phyloP scores from a whole-genome alignment of 176 grass and related monocot species.

The Carex kokanica region DNA sequence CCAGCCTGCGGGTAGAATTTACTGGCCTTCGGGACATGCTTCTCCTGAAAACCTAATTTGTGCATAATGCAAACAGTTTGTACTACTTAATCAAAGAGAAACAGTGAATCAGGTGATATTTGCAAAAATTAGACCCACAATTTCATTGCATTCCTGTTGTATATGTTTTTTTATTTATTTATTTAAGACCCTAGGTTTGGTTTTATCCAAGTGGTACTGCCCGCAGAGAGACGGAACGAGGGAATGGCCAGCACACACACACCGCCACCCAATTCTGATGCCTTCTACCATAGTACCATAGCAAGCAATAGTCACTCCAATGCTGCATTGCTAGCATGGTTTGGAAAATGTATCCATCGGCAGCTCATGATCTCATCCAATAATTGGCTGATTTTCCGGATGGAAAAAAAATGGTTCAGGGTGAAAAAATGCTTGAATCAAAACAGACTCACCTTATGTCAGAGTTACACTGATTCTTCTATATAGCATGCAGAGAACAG shows the following conservation, averaged over 20 bases:
- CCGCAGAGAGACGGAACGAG: no score
- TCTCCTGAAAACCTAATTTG: constrained; percentile 16
- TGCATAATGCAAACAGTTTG: not conserved
- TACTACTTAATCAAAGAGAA: not conserved
- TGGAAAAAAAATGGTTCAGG: not conserved
- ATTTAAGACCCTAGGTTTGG: not conserved
- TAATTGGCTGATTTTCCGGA: not conserved
- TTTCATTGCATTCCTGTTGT: not conserved
- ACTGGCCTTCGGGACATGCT: constrained; percentile 73
- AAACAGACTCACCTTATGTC: not conserved
- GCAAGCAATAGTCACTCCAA: not conserved
- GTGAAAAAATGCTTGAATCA: not conserved
- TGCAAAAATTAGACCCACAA: not conserved
- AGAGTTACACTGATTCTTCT: not conserved
- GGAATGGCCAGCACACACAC: no score
- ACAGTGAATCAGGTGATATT: not conserved
- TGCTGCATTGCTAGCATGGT: not conserved
- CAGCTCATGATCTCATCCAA: not conserved
- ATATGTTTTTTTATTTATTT: not conserved
- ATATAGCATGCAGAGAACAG: not conserved
- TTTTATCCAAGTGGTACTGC: not conserved
- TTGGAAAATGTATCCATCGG: not conserved
- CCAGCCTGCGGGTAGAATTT: constrained; percentile 59
- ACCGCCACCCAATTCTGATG: not conserved
- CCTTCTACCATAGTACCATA: not conserved